These are phyloP conservation scores for Xylaria sp. DNA, from an alignment of 2,329 filamentous ascomycete genomes.

Conservation along the genomic window DNA sequence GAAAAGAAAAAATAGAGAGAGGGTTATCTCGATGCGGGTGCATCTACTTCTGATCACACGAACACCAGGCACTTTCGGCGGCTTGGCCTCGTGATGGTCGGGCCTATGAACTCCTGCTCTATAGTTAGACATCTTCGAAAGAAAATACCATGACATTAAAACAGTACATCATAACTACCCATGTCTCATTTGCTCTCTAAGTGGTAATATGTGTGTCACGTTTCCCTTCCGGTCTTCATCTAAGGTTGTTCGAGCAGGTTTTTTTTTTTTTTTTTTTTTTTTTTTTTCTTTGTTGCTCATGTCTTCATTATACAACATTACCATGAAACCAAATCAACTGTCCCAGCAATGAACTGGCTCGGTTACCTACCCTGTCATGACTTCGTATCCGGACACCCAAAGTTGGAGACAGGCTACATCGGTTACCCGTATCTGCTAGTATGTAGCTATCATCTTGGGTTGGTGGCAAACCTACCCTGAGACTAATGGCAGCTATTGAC, in stretches of 20 bases:
- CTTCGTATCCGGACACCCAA: slow-evolving; percentile 12
- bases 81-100: slow-evolving; percentile 12
- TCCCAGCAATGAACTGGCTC: slow-evolving; percentile 5
- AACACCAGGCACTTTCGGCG: neutral
- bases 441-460: slow-evolving; percentile 26
- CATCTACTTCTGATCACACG: slow-evolving; percentile 26
- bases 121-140: slow-evolving; percentile 18
- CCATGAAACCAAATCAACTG: slow-evolving; percentile 1
- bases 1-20: slow-evolving; percentile 21
- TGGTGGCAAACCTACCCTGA: slow-evolving; percentile 12
- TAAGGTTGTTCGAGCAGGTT: neutral
- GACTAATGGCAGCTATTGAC: slow-evolving; percentile 30
- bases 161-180: slow-evolving; percentile 13
- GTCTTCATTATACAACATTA: neutral
- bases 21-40: slow-evolving; percentile 25
- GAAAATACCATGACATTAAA: slow-evolving; percentile 19
- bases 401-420: neutral
- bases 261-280: neutral
- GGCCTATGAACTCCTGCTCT: slow-evolving; percentile 12
- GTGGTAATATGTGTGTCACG: slow-evolving; percentile 9
- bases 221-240: neutral
- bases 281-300: neutral
- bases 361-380: slow-evolving; percentile 29
- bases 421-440: neutral
- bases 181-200: slow-evolving; percentile 11